Conservation (phyloP, 139 green algal species). For the Chlorella sp. region DNA sequence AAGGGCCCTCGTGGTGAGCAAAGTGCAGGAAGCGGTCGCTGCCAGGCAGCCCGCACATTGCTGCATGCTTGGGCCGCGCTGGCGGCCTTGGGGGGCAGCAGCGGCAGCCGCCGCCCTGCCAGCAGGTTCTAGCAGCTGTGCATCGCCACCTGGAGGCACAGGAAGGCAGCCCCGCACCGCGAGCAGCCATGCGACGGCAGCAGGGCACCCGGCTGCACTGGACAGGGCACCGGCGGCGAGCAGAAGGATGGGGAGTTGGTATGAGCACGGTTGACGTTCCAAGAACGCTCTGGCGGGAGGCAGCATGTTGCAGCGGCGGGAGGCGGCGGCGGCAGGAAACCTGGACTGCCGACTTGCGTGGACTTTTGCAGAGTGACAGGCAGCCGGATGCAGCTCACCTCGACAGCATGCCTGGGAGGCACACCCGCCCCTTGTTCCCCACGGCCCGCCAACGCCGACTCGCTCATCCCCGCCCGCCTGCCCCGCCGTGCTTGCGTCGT, state of each 20-base stretch:
- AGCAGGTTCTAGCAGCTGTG: neutral
- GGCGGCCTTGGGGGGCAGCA: neutral
- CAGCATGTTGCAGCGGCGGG: no score
- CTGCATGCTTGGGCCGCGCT: neutral
- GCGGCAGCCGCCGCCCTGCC: neutral
- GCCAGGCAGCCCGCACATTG: neutral
- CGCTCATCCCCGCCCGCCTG: neutral
- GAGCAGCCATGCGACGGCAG: neutral
- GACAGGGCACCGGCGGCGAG: no score
- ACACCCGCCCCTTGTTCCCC: no score
- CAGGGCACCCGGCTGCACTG: neutral
- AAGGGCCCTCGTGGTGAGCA: slow-evolving; percentile 82
- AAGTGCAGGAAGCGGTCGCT: neutral
- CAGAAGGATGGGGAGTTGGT: no score
- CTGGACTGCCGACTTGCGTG: no score
- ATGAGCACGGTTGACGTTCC: no score
- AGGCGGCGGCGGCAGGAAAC: no score
- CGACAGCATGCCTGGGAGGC: no score
- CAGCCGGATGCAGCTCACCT: no score
- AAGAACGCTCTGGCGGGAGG: no score
- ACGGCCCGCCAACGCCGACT: no score
- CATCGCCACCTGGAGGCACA: neutral
- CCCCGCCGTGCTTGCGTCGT: neutral
- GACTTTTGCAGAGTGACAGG: no score
- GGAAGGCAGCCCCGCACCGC: neutral